Conservation (phyloP, 495 filamentous ascomycete genomes). For the Daldinia concentrica region DNA sequence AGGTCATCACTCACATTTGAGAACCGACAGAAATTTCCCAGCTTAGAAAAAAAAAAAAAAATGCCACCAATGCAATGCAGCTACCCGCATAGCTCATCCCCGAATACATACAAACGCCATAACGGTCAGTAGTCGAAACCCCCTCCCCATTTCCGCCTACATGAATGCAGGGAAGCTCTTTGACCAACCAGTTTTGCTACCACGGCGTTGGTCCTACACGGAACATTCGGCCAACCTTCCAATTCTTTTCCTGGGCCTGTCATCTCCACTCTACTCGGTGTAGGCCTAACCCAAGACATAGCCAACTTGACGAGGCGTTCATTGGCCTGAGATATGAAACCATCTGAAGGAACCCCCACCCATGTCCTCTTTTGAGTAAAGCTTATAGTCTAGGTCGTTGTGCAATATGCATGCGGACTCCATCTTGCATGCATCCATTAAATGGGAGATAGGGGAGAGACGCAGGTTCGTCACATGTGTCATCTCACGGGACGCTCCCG, state of each 20-base stretch:
- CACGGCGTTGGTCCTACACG: neutral
- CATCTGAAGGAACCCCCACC: neutral
- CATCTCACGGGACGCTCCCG: constrained; percentile 35
- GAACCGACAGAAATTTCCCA: neutral
- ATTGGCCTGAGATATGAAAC: neutral
- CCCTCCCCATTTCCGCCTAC: constrained; percentile 4
- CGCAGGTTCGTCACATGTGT: constrained; percentile 29
- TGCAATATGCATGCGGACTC: constrained; percentile 31
- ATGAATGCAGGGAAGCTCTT: constrained; percentile 8
- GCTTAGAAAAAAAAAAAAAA: neutral
- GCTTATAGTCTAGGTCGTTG: constrained; percentile 6
- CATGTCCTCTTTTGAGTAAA: constrained; percentile 1
- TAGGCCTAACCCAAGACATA: constrained; percentile 9
- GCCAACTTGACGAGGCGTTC: constrained; percentile 6
- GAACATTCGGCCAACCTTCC: neutral
- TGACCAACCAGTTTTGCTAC: neutral
- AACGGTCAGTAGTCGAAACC: constrained; percentile 22
- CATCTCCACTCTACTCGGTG: constrained; percentile 14
- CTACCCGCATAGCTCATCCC: constrained; percentile 43
- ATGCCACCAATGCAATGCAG: constrained; percentile 41
- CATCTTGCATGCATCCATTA: constrained; percentile 20
- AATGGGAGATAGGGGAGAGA: neutral
- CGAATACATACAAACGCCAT: constrained; percentile 24
- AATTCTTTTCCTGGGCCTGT: neutral
- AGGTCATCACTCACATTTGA: constrained; percentile 23